phyloP scores from a whole-genome alignment of 805 yeast genomes.

The Kuraishia piskuri region DNA sequence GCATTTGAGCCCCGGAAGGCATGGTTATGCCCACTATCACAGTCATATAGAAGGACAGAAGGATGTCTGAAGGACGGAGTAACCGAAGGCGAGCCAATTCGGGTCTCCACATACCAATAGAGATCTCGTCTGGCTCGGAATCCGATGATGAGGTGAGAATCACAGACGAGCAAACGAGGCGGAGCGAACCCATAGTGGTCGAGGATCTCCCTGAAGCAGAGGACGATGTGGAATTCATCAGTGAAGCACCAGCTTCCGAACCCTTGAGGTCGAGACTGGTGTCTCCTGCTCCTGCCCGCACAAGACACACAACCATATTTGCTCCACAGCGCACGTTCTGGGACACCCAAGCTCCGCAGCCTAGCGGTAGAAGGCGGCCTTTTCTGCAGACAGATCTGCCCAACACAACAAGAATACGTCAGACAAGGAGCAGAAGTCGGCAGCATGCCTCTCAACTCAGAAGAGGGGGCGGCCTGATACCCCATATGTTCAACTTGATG shows the following conservation, averaged over 20 bases:
- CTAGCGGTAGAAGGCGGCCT: background rate
- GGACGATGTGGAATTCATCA: background rate
- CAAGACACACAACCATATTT: background rate
- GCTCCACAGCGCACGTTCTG: background rate
- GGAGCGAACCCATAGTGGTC: background rate
- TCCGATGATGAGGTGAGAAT: constrained; percentile 1
- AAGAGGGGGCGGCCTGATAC: background rate
- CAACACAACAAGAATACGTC: background rate
- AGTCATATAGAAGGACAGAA: background rate
- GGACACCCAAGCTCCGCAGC: background rate
- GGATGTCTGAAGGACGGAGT: background rate
- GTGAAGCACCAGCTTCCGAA: background rate
- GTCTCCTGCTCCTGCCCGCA: background rate
- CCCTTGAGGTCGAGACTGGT: background rate
- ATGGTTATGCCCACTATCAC: background rate
- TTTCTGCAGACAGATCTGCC: background rate
- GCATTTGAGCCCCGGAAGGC: background rate
- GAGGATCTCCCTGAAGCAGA: background rate
- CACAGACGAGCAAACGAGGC: background rate
- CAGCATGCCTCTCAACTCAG: background rate
- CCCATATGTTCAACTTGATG: background rate
- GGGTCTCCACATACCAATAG: background rate
- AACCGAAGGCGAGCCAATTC: background rate
- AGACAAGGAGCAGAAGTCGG: constrained; percentile 1
- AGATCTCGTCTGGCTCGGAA: background rate